Evolutionary conservation across 441 rosid genomes (phyloP).

Genomic region (Gossypium gossypioides): DNA sequence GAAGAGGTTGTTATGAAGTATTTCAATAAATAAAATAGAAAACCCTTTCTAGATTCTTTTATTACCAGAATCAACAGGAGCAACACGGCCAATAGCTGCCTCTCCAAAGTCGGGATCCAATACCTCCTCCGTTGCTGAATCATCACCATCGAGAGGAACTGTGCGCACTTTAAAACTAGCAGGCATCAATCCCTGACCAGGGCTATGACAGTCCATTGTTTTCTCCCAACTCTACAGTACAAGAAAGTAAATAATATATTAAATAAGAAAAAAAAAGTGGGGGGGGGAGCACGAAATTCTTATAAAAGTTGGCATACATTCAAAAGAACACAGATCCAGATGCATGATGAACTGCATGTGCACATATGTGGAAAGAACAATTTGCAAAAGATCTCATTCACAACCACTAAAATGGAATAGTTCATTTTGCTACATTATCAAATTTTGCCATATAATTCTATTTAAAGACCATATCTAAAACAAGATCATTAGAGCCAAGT

Average conservation of each 20-base stretch:
- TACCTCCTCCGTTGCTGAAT: conserved; percentile 65
- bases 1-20: conserved; percentile 5
- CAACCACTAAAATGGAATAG: not conserved
- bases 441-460: not conserved
- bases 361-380: not conserved
- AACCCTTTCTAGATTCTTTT: not conserved
- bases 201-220: conserved; percentile 95
- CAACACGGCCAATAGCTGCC: conserved; percentile 93
- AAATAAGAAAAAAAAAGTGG: not conserved
- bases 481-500: not conserved
- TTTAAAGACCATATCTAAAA: not conserved
- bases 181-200: conserved; percentile 96
- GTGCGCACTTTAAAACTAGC: conserved; percentile 91
- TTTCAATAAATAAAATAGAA: not conserved
- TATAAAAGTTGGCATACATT: not conserved
- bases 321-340: not conserved
- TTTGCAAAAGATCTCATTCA: not conserved
- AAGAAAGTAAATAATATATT: not conserved
- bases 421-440: not conserved
- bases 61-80: conserved; percentile 85
- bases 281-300: not conserved
- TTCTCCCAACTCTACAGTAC: conserved; percentile 79
- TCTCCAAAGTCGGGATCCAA: conserved; percentile 87
- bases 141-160: conserved; percentile 64
- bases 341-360: not conserved